These are phyloP conservation scores for Trichosporon sp. DNA, from an alignment of 1,284 basidiomycete genomes.

Conservation along the genomic window DNA sequence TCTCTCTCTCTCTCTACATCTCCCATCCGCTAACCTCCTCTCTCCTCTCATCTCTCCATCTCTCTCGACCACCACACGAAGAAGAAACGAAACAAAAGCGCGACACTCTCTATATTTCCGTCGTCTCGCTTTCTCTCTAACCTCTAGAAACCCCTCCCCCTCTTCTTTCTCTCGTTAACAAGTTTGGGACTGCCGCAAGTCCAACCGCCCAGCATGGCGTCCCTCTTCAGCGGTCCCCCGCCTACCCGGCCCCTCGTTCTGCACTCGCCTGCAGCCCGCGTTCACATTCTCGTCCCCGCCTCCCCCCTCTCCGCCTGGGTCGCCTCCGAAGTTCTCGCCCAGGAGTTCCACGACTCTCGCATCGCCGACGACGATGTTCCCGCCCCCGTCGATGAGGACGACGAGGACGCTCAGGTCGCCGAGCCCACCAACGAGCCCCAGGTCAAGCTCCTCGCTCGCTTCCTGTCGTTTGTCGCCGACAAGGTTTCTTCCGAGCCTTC, in stretches of 20 bases:
- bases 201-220: slow-evolving; percentile 38
- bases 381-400: slow-evolving; percentile 44
- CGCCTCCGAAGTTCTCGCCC: slow-evolving; percentile 75
- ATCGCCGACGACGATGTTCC: slow-evolving; percentile 34
- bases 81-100: not conserved
- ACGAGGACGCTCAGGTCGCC: slow-evolving; percentile 34
- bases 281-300: slow-evolving; percentile 77
- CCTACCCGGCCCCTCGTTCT: slow-evolving; percentile 48
- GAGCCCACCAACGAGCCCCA: slow-evolving; percentile 54
- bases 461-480: slow-evolving; percentile 66
- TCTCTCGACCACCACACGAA: not conserved
- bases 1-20: slow-evolving; percentile 2
- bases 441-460: slow-evolving; percentile 70
- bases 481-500: slow-evolving; percentile 58
- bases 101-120: not conserved
- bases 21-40: not conserved
- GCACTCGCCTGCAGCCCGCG: slow-evolving; percentile 42
- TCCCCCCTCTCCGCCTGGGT: slow-evolving; percentile 71
- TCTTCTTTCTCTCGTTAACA: not conserved
- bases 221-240: slow-evolving; percentile 37
- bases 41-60: not conserved
- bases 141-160: slow-evolving; percentile 2
- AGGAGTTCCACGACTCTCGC: slow-evolving; percentile 70
- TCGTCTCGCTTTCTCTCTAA: not conserved
- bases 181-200: slow-evolving; percentile 20